Evolutionary conservation across 192 early-diverging fungal species (phyloP).

Genomic region (Geranomyces variabilis): DNA sequence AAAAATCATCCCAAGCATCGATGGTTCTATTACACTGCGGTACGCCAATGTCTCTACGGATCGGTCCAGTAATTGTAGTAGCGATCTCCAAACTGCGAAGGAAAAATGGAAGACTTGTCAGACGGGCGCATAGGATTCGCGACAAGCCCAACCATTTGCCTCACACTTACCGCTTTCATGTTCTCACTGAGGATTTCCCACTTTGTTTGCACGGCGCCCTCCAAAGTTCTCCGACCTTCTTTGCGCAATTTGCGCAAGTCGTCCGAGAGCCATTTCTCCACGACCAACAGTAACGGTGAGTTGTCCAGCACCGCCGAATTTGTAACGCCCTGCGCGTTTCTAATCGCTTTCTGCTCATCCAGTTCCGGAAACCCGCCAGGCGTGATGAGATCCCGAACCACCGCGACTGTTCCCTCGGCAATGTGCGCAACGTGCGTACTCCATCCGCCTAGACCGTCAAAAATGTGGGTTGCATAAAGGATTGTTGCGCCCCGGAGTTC

Average conservation of each 20-base stretch:
- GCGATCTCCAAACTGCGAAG: slow-evolving; percentile 50
- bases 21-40: too few relatives aligned
- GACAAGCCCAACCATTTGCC: background rate
- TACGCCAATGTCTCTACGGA: background rate
- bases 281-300: slow-evolving; percentile 58
- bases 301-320: slow-evolving; percentile 43
- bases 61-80: slow-evolving; percentile 56
- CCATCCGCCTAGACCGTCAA: slow-evolving; percentile 76
- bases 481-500: slow-evolving; percentile 64
- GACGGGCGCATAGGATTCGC: background rate
- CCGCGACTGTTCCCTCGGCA: slow-evolving; percentile 53
- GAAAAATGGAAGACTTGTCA: background rate
- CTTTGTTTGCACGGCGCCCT: slow-evolving; percentile 43
- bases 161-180: slow-evolving; percentile 45
- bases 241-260: slow-evolving; percentile 49
- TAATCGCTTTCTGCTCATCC: slow-evolving; percentile 34
- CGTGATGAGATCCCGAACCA: slow-evolving; percentile 44
- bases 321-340: background rate
- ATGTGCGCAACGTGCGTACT: slow-evolving; percentile 76
- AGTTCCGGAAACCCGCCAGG: slow-evolving; percentile 58
- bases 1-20: too few relatives aligned
- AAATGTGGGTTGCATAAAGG: slow-evolving; percentile 83
- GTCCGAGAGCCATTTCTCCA: slow-evolving; percentile 68
- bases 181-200: slow-evolving; percentile 61
- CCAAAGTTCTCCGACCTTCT: slow-evolving; percentile 26